Evolutionary conservation across 139 green algal species (phyloP), one percentile per base, ranked within the genome.

Genomic region (Volvox africanus): DNA sequence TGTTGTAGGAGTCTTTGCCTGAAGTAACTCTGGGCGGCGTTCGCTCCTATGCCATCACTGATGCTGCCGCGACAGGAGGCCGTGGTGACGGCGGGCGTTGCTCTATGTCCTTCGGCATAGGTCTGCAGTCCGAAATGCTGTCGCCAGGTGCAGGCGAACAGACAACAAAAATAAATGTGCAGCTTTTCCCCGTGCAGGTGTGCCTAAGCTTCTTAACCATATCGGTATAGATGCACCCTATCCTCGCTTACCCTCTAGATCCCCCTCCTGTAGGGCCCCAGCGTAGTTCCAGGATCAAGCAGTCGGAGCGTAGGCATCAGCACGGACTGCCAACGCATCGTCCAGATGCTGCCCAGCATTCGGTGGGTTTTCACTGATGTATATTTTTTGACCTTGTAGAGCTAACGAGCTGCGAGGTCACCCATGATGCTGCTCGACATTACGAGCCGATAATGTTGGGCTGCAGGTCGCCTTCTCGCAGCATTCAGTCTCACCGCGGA

Each of bases 311-410:
- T 20, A 1, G 86, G 86, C 14, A 36, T 90, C n/a, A 83, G 71
- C 73, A 90, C 50, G 9, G 71, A 83, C 24, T 90, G 86, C 86
- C 73, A 62, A 75, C 86, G 86, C 20, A 33, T 84, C 18, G 71
- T 90, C 14, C 6, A 83, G 5, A 90, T 84, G 71, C 73, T 90
- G 44, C 86, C 86, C 11, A 77, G n/a, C n/a, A 33, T 81, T 20
- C 32, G 30, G 75, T 81, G 24, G 3, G 75, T 79, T 28, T 73
- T 73, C 21, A 2, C 65, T 73, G 65, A 28, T 30, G 24, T 5
- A 73, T 73, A 73, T 73, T 6, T 24, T 12, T 30, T 73, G 5
- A 12, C 65, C 65, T 73, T 73, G 65, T 30, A 55, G 9, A 55
- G 44, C 44, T 9, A 55, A 9, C 44, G 44, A 55, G 44, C 44